Evolutionary conservation across 2,329 filamentous ascomycete species (phyloP).

Genomic region (Talaromyces sp.): DNA sequence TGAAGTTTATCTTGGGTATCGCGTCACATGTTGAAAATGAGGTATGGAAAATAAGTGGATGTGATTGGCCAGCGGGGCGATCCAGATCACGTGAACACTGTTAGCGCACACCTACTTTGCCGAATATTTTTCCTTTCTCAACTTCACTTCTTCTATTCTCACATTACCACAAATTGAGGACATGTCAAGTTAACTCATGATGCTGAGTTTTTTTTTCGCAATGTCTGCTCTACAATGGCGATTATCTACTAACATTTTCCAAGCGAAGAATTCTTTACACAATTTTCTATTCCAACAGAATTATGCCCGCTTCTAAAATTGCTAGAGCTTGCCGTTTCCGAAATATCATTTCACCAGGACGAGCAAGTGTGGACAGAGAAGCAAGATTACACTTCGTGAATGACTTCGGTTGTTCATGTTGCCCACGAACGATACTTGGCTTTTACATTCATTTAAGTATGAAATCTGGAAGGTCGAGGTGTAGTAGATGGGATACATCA

Average conservation of each 20-base stretch:
- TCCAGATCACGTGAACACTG: constrained; percentile 1
- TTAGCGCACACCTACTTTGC: constrained; percentile 3
- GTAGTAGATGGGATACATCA: constrained; percentile 45
- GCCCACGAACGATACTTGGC: constrained; percentile 38
- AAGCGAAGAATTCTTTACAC: background rate
- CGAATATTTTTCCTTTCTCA: constrained; percentile 4
- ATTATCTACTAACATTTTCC: background rate
- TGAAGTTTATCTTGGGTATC: background rate
- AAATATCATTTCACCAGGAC: constrained; percentile 44
- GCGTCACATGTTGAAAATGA: constrained; percentile 11
- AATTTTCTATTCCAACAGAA: background rate
- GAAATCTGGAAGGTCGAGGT: constrained; percentile 41
- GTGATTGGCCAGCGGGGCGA: background rate
- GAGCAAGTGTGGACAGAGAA: constrained; percentile 57
- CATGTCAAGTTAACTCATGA: constrained; percentile 6
- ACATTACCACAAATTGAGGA: background rate
- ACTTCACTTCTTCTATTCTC: constrained; percentile 9
- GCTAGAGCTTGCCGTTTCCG: constrained; percentile 56
- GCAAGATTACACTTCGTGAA: constrained; percentile 46
- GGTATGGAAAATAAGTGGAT: background rate
- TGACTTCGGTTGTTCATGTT: constrained; percentile 24
- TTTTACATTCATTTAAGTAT: constrained; percentile 46
- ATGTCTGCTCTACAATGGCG: background rate
- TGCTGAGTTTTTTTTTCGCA: constrained; percentile 6
- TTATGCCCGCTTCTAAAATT: constrained; percentile 43